phyloP scores from a whole-genome alignment of 305 asterid genomes.

The Ajuga reptans region DNA sequence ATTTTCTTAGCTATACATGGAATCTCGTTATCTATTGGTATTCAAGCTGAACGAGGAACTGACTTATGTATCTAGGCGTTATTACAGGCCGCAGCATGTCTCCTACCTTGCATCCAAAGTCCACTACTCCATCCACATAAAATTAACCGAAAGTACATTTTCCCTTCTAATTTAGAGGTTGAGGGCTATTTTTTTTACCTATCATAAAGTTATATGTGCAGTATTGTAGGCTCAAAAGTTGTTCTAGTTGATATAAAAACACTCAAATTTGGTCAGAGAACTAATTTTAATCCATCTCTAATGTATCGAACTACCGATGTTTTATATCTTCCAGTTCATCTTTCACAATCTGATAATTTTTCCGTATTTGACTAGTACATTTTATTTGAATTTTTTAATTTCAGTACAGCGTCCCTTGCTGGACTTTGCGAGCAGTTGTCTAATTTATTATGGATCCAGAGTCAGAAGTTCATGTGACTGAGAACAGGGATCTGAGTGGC shows the following conservation, averaged over 20 bases:
- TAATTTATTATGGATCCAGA: conserved; percentile 49
- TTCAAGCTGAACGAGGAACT: not conserved
- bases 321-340: conserved; percentile 1
- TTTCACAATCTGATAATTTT: conserved; percentile 14
- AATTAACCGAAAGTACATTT: not conserved
- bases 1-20: not conserved
- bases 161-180: not conserved
- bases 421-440: conserved; percentile 21
- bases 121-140: not conserved
- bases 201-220: not conserved
- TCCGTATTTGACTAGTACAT: conserved; percentile 11
- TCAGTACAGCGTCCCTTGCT: conserved; percentile 20
- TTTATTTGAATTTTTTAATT: conserved; percentile 15
- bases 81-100: not conserved
- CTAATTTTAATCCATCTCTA: not conserved
- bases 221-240: not conserved
- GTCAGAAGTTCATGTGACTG: conserved; percentile 34
- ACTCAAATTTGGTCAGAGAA: not conserved
- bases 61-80: not conserved
- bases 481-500: conserved; percentile 38
- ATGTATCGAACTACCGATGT: conserved; percentile 1
- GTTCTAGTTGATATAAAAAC: not conserved
- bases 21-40: not conserved
- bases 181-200: not conserved
- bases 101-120: not conserved